Evolutionary conservation across 192 early-diverging fungal genomes (phyloP), one percentile per base, ranked within the genome.

Genomic region (Chytriomyces sp.): DNA sequence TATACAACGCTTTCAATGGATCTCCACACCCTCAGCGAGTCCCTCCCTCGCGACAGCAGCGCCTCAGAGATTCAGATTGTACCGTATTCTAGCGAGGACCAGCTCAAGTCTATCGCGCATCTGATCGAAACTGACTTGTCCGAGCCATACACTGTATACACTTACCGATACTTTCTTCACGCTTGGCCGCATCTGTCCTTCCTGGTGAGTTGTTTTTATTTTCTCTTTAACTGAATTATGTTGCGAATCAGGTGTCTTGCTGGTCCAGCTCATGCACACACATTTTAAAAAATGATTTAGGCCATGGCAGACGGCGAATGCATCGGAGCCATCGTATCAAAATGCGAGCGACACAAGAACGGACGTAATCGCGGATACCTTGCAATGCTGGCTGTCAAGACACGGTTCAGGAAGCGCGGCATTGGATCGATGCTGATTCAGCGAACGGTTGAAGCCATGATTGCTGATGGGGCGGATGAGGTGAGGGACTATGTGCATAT

Each of bases 81-180:
- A 7, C 75, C 60, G 3, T 97, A 95, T 81, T 76, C 86, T 59
- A 87, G 82, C 1, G 97, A 98, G 73, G 72, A 81, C 13, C 93
- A 98, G 72, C 86, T 98, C 16, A 82, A 88, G 16, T 82, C 84
- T 3, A 95, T 97, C 11, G 92, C 91, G 64, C 75, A 76, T 9
- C 86, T 98, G 53, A 95, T 98, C 46, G 95, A 97, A 67, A 90
- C 91, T n/a, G 96, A 97, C 76, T 89, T 99, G 11, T 97, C 96
- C 5, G 97, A 99, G 75, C 96, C 97, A 2, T 99, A 99, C 79
- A 93, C 96, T 7, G 91, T 99, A 57, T 99, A 96, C 80, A 98
- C 97, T 1, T 99, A 98, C 82, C 91, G 97, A 45, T 99, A 94
- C 78, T 98, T 98, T 77, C 87, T 98, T 5, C 91, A 94, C 67